Conservation (phyloP, 345 rosid species). For the Kandelia obovata region DNA sequence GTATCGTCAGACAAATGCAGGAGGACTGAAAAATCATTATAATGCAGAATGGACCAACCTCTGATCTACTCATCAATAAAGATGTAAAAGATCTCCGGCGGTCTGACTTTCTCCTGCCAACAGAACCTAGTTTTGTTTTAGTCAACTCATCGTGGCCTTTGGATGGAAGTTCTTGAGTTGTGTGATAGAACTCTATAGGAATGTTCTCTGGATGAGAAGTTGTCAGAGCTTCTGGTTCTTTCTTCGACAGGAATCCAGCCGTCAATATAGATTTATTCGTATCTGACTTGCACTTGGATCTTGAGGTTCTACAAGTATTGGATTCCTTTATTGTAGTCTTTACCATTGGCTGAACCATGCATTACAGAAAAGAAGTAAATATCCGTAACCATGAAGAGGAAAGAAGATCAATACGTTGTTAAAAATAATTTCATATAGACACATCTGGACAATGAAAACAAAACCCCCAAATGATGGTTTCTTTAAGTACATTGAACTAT, state of each 20-base stretch:
- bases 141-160: slow-evolving; percentile 26
- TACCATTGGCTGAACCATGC: slow-evolving; percentile 34
- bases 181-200: slow-evolving; percentile 36
- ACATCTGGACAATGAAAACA: not conserved
- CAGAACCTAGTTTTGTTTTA: slow-evolving; percentile 28
- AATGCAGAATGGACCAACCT: slow-evolving; percentile 40
- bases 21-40: slow-evolving; percentile 7
- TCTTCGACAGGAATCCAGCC: slow-evolving; percentile 35
- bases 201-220: slow-evolving; percentile 32
- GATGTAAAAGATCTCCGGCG: slow-evolving; percentile 92
- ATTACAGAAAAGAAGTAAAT: slow-evolving; percentile 6
- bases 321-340: slow-evolving; percentile 29
- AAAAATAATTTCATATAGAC: not conserved
- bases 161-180: slow-evolving; percentile 26
- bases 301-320: slow-evolving; percentile 34
- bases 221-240: slow-evolving; percentile 22
- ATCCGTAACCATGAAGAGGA: slow-evolving; percentile 1
- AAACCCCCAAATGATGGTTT: not conserved
- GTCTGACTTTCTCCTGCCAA: slow-evolving; percentile 45
- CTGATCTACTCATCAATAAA: slow-evolving; percentile 64
- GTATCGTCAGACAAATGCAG: slow-evolving; percentile 17
- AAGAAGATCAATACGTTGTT: not conserved
- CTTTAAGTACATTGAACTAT: too few species aligned
- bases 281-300: slow-evolving; percentile 27
- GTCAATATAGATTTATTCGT: slow-evolving; percentile 28